Conservation (phyloP, 2,329 filamentous ascomycete genomes). For the Reticulascus tulasneorum region DNA sequence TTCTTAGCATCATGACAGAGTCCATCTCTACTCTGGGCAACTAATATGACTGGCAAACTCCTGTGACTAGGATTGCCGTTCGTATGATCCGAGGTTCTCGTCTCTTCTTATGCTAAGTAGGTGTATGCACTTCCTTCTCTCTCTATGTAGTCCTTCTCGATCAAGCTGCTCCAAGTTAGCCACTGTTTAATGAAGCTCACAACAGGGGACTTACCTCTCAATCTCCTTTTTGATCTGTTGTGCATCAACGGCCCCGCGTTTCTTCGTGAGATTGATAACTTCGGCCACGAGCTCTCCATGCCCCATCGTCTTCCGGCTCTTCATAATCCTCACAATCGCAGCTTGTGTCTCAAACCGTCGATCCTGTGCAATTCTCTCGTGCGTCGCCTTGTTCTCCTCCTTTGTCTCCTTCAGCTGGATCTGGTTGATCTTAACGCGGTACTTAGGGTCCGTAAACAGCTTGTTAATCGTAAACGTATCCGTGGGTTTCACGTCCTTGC, state of each 20-base stretch:
- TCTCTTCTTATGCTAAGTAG: slow-evolving; percentile 58
- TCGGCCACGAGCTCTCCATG: slow-evolving; percentile 87
- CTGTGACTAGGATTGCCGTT: too few relatives aligned
- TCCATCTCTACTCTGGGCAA: too few relatives aligned
- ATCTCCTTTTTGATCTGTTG: slow-evolving; percentile 95
- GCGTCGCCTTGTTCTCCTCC: slow-evolving; percentile 90
- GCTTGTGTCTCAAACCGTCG: slow-evolving; percentile 95
- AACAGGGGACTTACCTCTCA: slow-evolving; percentile 64
- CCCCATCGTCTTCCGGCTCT: slow-evolving; percentile 81
- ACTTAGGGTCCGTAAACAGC: slow-evolving; percentile 73
- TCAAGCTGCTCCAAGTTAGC: slow-evolving; percentile 54
- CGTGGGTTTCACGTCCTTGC: slow-evolving; percentile 69
- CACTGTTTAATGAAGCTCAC: not conserved
- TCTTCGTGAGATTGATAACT: slow-evolving; percentile 87
- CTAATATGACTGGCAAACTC: too few relatives aligned
- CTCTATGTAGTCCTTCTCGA: slow-evolving; percentile 92
- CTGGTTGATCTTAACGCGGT: slow-evolving; percentile 96
- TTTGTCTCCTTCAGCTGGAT: slow-evolving; percentile 96
- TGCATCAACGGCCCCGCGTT: slow-evolving; percentile 78
- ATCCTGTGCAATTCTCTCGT: slow-evolving; percentile 84
- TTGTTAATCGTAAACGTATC: slow-evolving; percentile 85
- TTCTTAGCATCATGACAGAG: too few relatives aligned
- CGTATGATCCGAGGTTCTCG: not conserved
- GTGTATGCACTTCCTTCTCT: slow-evolving; percentile 67
- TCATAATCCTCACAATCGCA: slow-evolving; percentile 95